A percentile compares a stretch with the other conserved stretches of the same genome.
These are phyloP conservation scores for Ceratobasidium sp. DNA, from an alignment of 1,284 basidiomycete species.

Conservation along the genomic window DNA sequence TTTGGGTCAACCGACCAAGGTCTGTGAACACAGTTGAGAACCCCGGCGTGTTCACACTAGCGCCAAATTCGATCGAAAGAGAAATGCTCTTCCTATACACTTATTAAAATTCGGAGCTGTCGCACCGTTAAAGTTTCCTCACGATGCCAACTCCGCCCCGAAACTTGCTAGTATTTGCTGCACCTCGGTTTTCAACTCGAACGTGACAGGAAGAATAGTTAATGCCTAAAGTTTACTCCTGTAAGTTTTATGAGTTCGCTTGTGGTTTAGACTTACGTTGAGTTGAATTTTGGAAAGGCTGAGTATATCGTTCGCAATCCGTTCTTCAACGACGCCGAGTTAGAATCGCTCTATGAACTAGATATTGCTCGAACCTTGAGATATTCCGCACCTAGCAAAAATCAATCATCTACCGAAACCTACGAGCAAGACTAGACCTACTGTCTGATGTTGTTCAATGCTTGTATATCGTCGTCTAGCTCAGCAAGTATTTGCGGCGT, in stretches of 20 bases:
- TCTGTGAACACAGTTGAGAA: conserved; percentile 50
- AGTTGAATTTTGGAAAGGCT: conserved; percentile 62
- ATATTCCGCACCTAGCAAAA: conserved; percentile 21
- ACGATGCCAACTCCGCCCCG: too few species aligned
- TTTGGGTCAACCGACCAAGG: conserved; percentile 53
- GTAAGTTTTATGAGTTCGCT: too few species aligned
- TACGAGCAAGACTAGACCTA: background rate
- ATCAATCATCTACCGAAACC: too few species aligned
- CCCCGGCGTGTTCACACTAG: conserved; percentile 48
- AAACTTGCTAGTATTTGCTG: too few species aligned
- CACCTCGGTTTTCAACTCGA: too few species aligned
- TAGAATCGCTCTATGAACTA: too few species aligned
- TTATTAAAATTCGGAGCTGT: too few species aligned
- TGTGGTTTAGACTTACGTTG: conserved; percentile 32
- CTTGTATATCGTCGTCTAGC: conserved; percentile 61
- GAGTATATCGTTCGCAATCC: conserved; percentile 62
- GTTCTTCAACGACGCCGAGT: conserved; percentile 18
- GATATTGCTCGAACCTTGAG: conserved; percentile 21
- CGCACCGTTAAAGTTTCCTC: too few species aligned
- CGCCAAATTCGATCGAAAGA: conserved; percentile 47
- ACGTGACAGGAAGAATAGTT: too few species aligned
- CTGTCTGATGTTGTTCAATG: conserved; percentile 40
- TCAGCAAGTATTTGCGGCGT: conserved; percentile 55
- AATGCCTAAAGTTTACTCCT: too few species aligned
- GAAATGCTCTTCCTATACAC: too few species aligned